phyloP scores from a whole-genome alignment of 208 protist species.

The Trypanosoma rangeli region DNA sequence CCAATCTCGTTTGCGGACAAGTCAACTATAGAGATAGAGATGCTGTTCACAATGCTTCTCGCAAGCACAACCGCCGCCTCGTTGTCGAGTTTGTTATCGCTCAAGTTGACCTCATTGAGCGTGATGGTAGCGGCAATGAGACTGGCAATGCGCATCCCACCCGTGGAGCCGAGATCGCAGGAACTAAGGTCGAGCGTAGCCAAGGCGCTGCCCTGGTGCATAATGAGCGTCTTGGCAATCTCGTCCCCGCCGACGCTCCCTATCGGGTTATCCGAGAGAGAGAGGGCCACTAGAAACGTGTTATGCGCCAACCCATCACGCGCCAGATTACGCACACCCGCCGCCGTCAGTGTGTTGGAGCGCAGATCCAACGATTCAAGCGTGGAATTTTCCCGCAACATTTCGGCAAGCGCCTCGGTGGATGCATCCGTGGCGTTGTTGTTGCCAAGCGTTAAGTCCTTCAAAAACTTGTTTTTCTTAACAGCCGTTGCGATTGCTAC shows the following conservation, averaged over 20 bases:
- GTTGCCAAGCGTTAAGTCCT: conserved; percentile 68
- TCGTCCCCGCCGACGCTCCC: conserved; percentile 65
- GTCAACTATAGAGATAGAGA: conserved; percentile 61
- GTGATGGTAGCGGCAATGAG: conserved; percentile 65
- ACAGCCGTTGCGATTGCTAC: conserved; percentile 53
- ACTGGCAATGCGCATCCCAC: conserved; percentile 69
- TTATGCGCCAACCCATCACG: conserved; percentile 73
- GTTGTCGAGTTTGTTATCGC: conserved; percentile 84
- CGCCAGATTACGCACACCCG: conserved; percentile 46
- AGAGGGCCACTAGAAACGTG: conserved; percentile 47
- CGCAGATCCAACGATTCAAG: conserved; percentile 77
- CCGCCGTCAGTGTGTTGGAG: conserved; percentile 71
- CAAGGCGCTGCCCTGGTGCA: conserved; percentile 52
- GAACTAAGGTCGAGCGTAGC: conserved; percentile 69
- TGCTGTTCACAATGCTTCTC: conserved; percentile 60
- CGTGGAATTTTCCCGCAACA: conserved; percentile 73
- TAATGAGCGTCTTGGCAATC: conserved; percentile 53
- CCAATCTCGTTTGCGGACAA: conserved; percentile 75
- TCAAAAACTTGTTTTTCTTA: conserved; percentile 57
- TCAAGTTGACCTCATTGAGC: conserved; percentile 69
- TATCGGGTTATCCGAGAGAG: conserved; percentile 74
- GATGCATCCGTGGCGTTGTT: conserved; percentile 82
- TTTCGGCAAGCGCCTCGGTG: conserved; percentile 49
- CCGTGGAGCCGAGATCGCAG: conserved; percentile 58
- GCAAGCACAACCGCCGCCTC: conserved; percentile 69